Base-by-base conservation (phyloP, 208 protist genomes). In the Angomonas desouzai region DNA sequence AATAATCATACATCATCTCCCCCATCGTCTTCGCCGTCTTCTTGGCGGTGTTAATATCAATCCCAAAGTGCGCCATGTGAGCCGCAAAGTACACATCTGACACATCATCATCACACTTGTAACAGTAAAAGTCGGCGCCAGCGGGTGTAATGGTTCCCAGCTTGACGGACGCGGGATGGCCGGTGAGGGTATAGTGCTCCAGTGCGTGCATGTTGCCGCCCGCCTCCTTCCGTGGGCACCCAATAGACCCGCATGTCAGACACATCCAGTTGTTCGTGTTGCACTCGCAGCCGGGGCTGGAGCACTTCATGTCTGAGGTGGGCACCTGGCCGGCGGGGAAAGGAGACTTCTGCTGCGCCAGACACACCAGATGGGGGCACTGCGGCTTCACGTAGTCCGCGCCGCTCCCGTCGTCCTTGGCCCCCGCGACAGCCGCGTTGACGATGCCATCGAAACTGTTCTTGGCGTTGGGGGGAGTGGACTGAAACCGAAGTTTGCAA, bases 1-100 rank as follows among this genome's bases (percentile, higher is more conserved):
- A 98, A 60, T 95, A 92, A 51, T 99, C 98, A 66, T 99, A 91
- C 68, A 98, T 87, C 22, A 99, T 68, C 82, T 99, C 97, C 0
- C 90, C 89, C 79, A 98, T 97, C 27, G 93, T 98, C 76, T 98
- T 98, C 32, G 96, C 97, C 0, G 92, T 93, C 69, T 98, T 98
- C 45, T 91, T 85, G 47, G 96, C 81, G 16, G 78, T 85, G 36
- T 61, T 57, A 28, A 98, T 72, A 57, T 99, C 85, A 43, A 99
- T 97, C 27, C 97, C 98, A 70, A 97, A 99, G 77, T 98, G 91
- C 1, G 74, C 63, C 73, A 99, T 89, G 77, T 99, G 97, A 40
- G 83, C 58, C 0, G 51, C 73, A 20, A 99, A 94, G 55, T 97
- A 66, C 6, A 94, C 88, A 77, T 99, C 98, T 18, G 82, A 63